Evolutionary conservation across 129 eudicot species (phyloP).

Genomic region (Artemisia tridentata): DNA sequence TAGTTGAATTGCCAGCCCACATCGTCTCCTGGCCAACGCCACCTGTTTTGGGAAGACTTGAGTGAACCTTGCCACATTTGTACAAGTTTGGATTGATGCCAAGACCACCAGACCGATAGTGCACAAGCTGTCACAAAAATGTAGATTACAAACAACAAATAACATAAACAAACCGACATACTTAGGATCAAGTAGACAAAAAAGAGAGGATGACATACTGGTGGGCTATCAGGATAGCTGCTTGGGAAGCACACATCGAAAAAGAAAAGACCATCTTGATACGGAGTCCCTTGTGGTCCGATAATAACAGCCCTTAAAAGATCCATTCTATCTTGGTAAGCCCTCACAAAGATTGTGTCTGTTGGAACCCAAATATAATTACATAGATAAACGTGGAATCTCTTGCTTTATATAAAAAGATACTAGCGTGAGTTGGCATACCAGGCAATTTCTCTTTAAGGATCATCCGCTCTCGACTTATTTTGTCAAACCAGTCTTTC

Average conservation of each 20-base stretch:
- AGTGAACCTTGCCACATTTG: background rate
- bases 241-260: background rate
- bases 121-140: background rate
- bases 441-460: background rate
- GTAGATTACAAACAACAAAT: background rate
- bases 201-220: background rate
- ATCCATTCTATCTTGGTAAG: conserved; percentile 1
- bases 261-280: conserved; percentile 5
- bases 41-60: background rate
- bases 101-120: conserved; percentile 12
- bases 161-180: background rate
- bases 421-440: background rate
- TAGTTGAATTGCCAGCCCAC: too few relatives aligned
- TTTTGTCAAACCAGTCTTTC: background rate
- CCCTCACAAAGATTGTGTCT: conserved; percentile 12
- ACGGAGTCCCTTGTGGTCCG: background rate
- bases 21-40: background rate
- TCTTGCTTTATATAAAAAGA: background rate
- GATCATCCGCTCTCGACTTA: background rate
- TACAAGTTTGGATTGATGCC: background rate
- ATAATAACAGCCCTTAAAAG: conserved; percentile 5
- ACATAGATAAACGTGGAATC: background rate
- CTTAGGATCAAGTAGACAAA: background rate
- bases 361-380: background rate
- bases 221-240: background rate